Evolutionary conservation across 148 eudicot species (phyloP).

Genomic region (Cornus florida): DNA sequence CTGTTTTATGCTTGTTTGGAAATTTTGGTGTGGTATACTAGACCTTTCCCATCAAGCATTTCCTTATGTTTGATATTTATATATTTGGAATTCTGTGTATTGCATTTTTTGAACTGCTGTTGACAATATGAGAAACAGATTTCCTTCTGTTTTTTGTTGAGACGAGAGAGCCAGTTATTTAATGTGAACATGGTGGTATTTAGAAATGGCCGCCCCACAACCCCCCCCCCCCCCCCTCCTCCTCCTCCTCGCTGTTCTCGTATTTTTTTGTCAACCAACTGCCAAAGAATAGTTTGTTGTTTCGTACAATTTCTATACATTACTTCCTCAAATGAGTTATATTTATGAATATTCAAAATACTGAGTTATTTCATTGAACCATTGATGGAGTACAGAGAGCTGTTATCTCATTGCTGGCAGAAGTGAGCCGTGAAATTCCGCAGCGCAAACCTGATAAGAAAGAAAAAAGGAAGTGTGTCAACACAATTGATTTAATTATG

Average conservation of each 20-base stretch:
- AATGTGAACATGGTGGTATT: neutral
- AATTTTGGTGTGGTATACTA: neutral
- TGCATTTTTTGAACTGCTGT: neutral
- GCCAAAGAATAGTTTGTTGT: neutral
- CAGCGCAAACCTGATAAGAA: conserved; percentile 35
- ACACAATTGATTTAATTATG: conserved; percentile 39
- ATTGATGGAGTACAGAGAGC: conserved; percentile 47
- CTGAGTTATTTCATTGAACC: neutral
- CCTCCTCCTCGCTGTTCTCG: no score
- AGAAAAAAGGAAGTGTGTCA: conserved; percentile 33
- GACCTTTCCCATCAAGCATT: neutral
- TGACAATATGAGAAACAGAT: neutral
- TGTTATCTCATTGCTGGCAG: conserved; percentile 47
- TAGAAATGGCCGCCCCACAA: no score
- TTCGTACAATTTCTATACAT: neutral
- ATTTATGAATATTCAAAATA: neutral
- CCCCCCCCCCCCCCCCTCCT: no score
- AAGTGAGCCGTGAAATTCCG: conserved; percentile 20
- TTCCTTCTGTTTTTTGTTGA: neutral
- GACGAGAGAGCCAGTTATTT: neutral
- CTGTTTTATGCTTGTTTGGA: neutral
- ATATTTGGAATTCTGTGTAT: neutral
- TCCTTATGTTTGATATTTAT: neutral
- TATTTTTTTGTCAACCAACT: neutral
- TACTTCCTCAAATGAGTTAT: neutral